Evolutionary conservation across 2,329 filamentous ascomycete genomes (phyloP), one percentile per base, ranked within the genome.

Genomic region (Alternaria alternata): DNA sequence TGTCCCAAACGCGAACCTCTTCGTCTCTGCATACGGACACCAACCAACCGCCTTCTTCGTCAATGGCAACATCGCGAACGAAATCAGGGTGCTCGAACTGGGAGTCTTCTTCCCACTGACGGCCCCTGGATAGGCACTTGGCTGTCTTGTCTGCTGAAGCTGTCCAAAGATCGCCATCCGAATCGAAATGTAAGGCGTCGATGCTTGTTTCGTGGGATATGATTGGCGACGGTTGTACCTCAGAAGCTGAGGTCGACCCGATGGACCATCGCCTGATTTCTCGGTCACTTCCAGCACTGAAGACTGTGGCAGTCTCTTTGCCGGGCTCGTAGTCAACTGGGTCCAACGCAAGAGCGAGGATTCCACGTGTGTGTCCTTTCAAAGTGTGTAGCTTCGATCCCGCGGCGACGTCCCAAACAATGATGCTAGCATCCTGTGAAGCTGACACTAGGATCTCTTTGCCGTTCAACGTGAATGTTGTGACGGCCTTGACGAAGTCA

Each of bases 11-110:
- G 70, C 96, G 91, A 59, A 99, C 85, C 70, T 97, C 88, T 79
- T 99, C 95, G 72, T 97, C 93, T 67, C 95, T 85, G 58, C 95
- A 96, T 2, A 91, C 94, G 1, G 95, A 97, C 42, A 96, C 80
- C 12, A 95, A 87, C 89, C 92, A 94, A 20, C 89, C 86, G 4
- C 91, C 90, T 1, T 88, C 88, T 41, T 85, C 83, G 61, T 87
- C 82, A 4, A 94, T 85, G 8, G 89, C 88, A 22, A 98, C 86
- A 57, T 93, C 92, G 60, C 93, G 88, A 30, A 98, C 94, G 75
- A 96, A 97, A 76, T 96, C 93, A 2, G 93, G 92, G 75, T 99
- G 95, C 55, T 84, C 80, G 61, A 96, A 87, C 5, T 81, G 85
- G 55, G 94, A 90, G 60, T 94, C 92, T 4, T 86, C 80, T 46